Evolutionary conservation across 108 stramenopile genomes (phyloP).

Genomic region (Bacterosira constricta): DNA sequence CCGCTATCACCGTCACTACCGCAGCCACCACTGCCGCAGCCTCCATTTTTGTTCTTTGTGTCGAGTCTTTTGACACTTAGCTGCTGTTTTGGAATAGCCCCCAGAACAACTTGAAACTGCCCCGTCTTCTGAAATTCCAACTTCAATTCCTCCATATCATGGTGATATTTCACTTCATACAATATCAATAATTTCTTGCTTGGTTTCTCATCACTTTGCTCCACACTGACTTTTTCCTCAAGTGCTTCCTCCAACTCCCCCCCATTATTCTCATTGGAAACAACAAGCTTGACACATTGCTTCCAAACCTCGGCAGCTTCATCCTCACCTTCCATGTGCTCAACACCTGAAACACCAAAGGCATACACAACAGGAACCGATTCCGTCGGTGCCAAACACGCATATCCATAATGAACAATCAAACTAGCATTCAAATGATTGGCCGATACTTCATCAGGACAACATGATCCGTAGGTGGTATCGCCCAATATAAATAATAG

Average conservation of each 20-base stretch:
- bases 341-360: slow-evolving; percentile 59
- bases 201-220: neutral
- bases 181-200: slow-evolving; percentile 59
- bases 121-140: slow-evolving; percentile 31
- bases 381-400: slow-evolving; percentile 72
- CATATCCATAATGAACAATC: slow-evolving; percentile 92
- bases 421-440: slow-evolving; percentile 91
- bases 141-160: slow-evolving; percentile 68
- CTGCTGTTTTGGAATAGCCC: slow-evolving; percentile 32
- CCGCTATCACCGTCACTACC: slow-evolving; percentile 10
- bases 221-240: slow-evolving; percentile 15
- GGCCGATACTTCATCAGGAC: slow-evolving; percentile 94
- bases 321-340: slow-evolving; percentile 12
- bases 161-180: slow-evolving; percentile 84
- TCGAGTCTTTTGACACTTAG: slow-evolving; percentile 1
- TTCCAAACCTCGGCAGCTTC: slow-evolving; percentile 13
- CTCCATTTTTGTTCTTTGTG: neutral
- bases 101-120: slow-evolving; percentile 27
- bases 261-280: slow-evolving; percentile 6
- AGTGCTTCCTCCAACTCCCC: neutral
- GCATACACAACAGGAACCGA: slow-evolving; percentile 70
- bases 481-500: slow-evolving; percentile 94
- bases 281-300: slow-evolving; percentile 18
- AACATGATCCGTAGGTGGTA: slow-evolving; percentile 92
- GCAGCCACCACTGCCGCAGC: neutral